Evolutionary conservation across 352 stramenopile species (phyloP), one percentile per base, ranked within the genome.

Genomic region (Pythium scleroteichum): DNA sequence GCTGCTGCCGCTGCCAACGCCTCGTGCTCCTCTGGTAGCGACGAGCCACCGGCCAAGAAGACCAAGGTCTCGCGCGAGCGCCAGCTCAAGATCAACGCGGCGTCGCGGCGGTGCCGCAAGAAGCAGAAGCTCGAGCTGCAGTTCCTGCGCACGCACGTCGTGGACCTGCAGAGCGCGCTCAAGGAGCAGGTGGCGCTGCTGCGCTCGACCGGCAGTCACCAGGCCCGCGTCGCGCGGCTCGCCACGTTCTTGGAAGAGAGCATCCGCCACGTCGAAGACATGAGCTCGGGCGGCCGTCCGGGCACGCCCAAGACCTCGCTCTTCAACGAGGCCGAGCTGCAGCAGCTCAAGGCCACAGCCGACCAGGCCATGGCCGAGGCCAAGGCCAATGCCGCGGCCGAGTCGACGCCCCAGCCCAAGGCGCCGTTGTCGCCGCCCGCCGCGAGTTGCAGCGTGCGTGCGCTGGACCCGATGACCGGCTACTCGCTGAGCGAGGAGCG

Each of bases 51-150:
- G 26, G 78, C 68, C 29, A 85, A 92, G 68, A 94, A 92, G 68
- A 87, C 77, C 42, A 94, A 94, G 69, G 85, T 94, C 8, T 92
- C 82, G 9, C 76, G 85, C 24, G 85, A 94, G 72, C 78, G 85
- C 0, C 85, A 94, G 60, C 80, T 94, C 35, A 94, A 92, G 71
- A 94, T 94, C 75, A 94, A 94, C 56, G 85, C 85, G 1, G 85
- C 85, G 55, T 92, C 81, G 0, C 71, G 85, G 2, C 76, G 84
- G 17, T 94, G 85, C 55, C 79, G 85, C n/a, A 89, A 92, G 69
- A 92, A 92, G 55, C 85, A 94, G 69, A 94, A 94, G 70, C 58
- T 90, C 19, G 85, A 94, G 73, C 67, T 94, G n/a, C 82, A 92
- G 60, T 94, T 94, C 66, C 70, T 94, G 27, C 79, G 85, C 20